Conservation (phyloP, 2,329 filamentous ascomycete genomes). For the Epichloe glyceriae region DNA sequence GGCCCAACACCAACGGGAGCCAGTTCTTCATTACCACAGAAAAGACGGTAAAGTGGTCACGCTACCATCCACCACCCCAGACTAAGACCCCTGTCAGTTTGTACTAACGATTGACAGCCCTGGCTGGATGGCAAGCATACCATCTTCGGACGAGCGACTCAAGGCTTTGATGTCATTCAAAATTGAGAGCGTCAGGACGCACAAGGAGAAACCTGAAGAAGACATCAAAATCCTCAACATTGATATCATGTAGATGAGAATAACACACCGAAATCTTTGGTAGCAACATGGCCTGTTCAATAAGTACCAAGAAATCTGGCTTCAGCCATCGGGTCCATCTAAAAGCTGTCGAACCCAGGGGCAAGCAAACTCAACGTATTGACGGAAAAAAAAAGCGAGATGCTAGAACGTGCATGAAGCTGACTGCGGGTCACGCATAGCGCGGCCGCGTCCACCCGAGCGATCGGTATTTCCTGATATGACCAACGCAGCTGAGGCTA, state of each 20-base stretch:
- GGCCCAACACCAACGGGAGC: conserved; percentile 85
- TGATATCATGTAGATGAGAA: conserved; percentile 33
- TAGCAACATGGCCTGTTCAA: not conserved
- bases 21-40: conserved; percentile 99
- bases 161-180: conserved; percentile 90
- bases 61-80: not conserved
- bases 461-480: conserved; percentile 2
- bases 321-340: not conserved
- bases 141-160: conserved; percentile 81
- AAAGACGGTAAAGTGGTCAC: conserved; percentile 56
- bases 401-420: not conserved
- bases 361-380: not conserved
- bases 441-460: not conserved
- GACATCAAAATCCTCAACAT: conserved; percentile 98
- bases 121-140: conserved; percentile 97
- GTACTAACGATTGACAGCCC: conserved; percentile 32
- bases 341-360: not conserved
- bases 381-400: not conserved
- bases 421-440: conserved; percentile 2
- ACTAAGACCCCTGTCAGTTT: conserved; percentile 4
- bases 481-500: conserved; percentile 2
- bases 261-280: not conserved
- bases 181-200: conserved; percentile 82
- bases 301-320: not conserved
- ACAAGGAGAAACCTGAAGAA: conserved; percentile 87